These are phyloP conservation scores for Oidium heveae DNA, from an alignment of 2,329 filamentous ascomycete species.

Conservation along the genomic window DNA sequence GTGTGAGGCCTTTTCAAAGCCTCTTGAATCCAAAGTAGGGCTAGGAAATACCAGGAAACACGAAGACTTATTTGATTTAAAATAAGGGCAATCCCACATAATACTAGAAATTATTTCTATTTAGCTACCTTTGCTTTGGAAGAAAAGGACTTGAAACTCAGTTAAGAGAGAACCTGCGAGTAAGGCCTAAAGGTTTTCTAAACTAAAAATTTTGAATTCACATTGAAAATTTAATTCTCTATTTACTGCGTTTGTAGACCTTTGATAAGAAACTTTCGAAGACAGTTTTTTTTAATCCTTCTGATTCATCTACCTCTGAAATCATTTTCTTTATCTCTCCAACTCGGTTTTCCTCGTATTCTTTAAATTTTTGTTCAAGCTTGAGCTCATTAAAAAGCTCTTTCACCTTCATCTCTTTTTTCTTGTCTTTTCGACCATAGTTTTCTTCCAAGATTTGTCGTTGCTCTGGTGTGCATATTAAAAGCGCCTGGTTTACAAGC, in stretches of 20 bases:
- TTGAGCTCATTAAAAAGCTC: slow-evolving; percentile 66
- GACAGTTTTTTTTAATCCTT: slow-evolving; percentile 70
- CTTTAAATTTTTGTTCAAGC: slow-evolving; percentile 58
- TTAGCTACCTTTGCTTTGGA: no score
- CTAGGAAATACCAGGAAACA: no score
- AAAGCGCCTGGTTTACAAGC: slow-evolving; percentile 85
- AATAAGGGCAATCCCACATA: no score
- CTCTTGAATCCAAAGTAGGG: no score
- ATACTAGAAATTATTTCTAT: no score
- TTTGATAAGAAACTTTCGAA: slow-evolving; percentile 81
- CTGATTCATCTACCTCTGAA: slow-evolving; percentile 53
- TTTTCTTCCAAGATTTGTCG: slow-evolving; percentile 69
- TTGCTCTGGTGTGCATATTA: slow-evolving; percentile 60
- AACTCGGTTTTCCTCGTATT: slow-evolving; percentile 75
- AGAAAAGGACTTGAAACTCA: no score
- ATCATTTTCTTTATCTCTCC: slow-evolving; percentile 56
- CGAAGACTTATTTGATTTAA: no score
- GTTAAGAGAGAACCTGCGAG: no score
- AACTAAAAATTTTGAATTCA: no score
- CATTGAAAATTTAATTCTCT: slow-evolving; percentile 11
- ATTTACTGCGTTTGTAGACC: slow-evolving; percentile 97
- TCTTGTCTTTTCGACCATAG: slow-evolving; percentile 77
- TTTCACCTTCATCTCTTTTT: slow-evolving; percentile 68
- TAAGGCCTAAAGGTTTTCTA: no score
- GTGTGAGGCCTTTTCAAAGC: no score